A percentile compares a stretch with the other conserved stretches of the same genome.
Evolutionary conservation across 2,329 filamentous ascomycete species (phyloP).

Genomic region (Microdochium trichocladiopsis): DNA sequence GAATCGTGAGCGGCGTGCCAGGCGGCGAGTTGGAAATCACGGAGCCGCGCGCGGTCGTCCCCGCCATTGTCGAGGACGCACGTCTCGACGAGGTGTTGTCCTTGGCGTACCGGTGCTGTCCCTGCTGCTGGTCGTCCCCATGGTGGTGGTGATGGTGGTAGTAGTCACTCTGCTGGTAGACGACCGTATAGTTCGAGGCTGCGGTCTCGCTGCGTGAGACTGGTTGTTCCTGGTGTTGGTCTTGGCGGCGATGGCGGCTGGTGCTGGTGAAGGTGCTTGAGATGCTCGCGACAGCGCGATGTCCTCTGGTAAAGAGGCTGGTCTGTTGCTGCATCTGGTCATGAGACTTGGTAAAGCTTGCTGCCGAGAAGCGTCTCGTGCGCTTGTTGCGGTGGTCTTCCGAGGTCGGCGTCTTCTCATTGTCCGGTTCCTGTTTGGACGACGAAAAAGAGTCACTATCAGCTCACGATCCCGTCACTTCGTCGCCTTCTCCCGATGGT

Average conservation of each 20-base stretch:
- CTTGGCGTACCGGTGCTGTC: not conserved
- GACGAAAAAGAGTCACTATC: not conserved
- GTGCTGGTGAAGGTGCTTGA: not conserved
- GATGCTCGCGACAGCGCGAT: not conserved
- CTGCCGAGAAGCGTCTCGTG: not conserved
- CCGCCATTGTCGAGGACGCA: not conserved
- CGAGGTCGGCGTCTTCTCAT: not conserved
- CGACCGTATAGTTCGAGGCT: not conserved
- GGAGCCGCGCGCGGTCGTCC: not conserved
- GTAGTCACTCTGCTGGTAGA: not conserved
- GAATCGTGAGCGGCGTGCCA: conserved; percentile 5
- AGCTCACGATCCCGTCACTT: not conserved
- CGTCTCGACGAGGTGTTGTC: not conserved
- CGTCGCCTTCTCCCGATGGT: too few species aligned
- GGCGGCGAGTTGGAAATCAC: not conserved
- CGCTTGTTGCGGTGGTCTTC: conserved; percentile 15
- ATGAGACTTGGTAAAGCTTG: not conserved
- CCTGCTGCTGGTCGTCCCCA: not conserved
- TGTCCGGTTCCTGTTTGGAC: not conserved
- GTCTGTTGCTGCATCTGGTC: not conserved
- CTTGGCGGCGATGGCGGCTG: not conserved
- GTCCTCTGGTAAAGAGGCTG: conserved; percentile 2
- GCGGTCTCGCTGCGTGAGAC: not conserved
- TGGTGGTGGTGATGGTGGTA: not conserved
- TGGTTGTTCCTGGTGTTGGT: not conserved